Conservation (phyloP, 1,284 basidiomycete species). For the Xanthoconium separans region DNA sequence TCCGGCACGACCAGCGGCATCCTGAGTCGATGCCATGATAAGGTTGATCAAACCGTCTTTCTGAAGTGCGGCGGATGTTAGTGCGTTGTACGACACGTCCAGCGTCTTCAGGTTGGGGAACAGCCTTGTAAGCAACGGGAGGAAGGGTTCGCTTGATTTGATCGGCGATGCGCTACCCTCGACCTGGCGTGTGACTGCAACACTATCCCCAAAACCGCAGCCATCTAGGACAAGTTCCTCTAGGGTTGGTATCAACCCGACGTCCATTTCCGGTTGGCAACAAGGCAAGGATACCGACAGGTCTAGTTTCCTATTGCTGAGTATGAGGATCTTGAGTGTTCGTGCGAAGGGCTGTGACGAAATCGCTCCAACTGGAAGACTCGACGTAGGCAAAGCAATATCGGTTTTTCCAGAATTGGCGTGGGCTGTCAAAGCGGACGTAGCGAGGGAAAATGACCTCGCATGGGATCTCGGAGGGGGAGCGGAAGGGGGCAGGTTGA, state of each 20-base stretch:
- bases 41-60: conserved; percentile 46
- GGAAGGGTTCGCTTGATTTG: conserved; percentile 49
- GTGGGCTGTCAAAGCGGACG: conserved; percentile 24
- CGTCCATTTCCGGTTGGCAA: conserved; percentile 29
- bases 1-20: conserved; percentile 40
- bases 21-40: conserved; percentile 42
- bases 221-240: conserved; percentile 73
- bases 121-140: conserved; percentile 56
- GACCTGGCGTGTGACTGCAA: conserved; percentile 42
- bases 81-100: conserved; percentile 69
- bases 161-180: conserved; percentile 35
- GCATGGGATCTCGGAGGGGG: conserved; percentile 55
- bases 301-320: conserved; percentile 67
- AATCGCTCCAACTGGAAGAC: conserved; percentile 63
- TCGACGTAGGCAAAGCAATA: conserved; percentile 61
- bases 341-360: conserved; percentile 58
- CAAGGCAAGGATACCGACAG: conserved; percentile 56
- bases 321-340: conserved; percentile 56
- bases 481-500: conserved; percentile 62
- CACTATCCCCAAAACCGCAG: conserved; percentile 60
- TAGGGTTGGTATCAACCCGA: conserved; percentile 54
- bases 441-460: conserved; percentile 60
- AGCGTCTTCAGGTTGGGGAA: conserved; percentile 69
- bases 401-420: conserved; percentile 38
- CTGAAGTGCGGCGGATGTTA: conserved; percentile 54